Percentiles rank a stretch among this genome's conserved stretches.
Conservation (phyloP, 208 protist genomes). For the Crithidia fasciculata region DNA sequence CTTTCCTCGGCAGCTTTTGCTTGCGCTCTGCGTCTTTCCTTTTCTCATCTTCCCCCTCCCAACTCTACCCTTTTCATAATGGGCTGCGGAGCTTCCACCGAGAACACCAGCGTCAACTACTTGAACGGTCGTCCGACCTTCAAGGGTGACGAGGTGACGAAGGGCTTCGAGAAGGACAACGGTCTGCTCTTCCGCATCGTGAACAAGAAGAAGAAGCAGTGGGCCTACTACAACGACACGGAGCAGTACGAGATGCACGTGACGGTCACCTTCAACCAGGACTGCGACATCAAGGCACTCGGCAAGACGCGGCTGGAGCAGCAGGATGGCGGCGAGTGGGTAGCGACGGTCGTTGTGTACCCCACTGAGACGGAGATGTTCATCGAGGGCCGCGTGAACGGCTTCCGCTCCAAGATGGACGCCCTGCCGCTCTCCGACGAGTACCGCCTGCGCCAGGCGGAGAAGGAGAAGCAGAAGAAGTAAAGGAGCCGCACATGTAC, state of each 20-base stretch:
- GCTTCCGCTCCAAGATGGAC: slow-evolving; percentile 82
- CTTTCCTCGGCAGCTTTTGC: neutral
- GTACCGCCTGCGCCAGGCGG: slow-evolving; percentile 46
- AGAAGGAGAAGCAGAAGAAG: slow-evolving; percentile 42
- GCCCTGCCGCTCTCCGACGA: slow-evolving; percentile 71
- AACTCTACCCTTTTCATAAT: slow-evolving; percentile 39
- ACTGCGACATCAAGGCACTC: slow-evolving; percentile 80
- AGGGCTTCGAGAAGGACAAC: slow-evolving; percentile 79
- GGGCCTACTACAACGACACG: slow-evolving; percentile 93
- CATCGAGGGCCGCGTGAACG: slow-evolving; percentile 81
- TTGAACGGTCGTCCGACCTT: slow-evolving; percentile 80
- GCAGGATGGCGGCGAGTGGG: slow-evolving; percentile 58
- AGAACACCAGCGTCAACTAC: slow-evolving; percentile 41
- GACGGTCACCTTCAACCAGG: slow-evolving; percentile 71
- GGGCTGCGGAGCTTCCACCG: slow-evolving; percentile 78
- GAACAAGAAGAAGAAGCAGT: slow-evolving; percentile 76
- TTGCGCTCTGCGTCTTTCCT: neutral
- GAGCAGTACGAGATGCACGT: slow-evolving; percentile 86
- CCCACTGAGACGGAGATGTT: slow-evolving; percentile 85
- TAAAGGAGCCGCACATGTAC: neutral
- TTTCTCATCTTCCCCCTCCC: neutral
- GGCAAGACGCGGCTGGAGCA: slow-evolving; percentile 69
- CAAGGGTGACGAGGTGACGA: slow-evolving; percentile 67
- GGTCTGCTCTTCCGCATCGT: slow-evolving; percentile 87
- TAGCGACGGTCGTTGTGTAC: slow-evolving; percentile 70